These are phyloP conservation scores for Phytophthora ramorum DNA, from an alignment of 352 stramenopile genomes.

Conservation along the genomic window DNA sequence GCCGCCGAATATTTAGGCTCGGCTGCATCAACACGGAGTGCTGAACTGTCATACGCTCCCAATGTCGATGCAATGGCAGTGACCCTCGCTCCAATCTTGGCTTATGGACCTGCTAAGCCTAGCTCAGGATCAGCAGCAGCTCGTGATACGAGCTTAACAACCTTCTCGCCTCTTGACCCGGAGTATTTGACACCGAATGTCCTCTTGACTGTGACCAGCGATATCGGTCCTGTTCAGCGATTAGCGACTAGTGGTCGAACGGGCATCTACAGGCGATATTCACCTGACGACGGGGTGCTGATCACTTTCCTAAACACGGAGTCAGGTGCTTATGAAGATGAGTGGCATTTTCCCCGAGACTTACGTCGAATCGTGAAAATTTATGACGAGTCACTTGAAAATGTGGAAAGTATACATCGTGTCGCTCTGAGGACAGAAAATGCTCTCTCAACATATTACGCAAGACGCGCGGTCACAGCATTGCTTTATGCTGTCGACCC, in stretches of 20 bases:
- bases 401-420: slow-evolving; percentile 76
- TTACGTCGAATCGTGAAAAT: slow-evolving; percentile 82
- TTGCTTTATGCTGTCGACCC: slow-evolving; percentile 38
- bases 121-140: slow-evolving; percentile 3
- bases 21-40: slow-evolving; percentile 18
- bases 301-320: slow-evolving; percentile 89
- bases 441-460: slow-evolving; percentile 85
- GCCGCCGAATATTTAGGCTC: slow-evolving; percentile 28
- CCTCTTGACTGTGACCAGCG: slow-evolving; percentile 79
- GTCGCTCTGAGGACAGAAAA: slow-evolving; percentile 82
- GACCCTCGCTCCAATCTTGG: slow-evolving; percentile 82
- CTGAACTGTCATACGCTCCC: slow-evolving; percentile 22
- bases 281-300: slow-evolving; percentile 67
- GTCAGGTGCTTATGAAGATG: slow-evolving; percentile 85
- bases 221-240: slow-evolving; percentile 73
- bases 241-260: slow-evolving; percentile 71
- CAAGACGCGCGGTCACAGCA: slow-evolving; percentile 57
- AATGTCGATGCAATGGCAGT: slow-evolving; percentile 81
- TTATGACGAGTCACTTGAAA: slow-evolving; percentile 78
- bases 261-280: slow-evolving; percentile 69
- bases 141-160: slow-evolving; percentile 36
- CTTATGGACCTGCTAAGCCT: slow-evolving; percentile 43
- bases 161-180: slow-evolving; percentile 73
- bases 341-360: slow-evolving; percentile 78
- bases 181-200: slow-evolving; percentile 78